phyloP scores from a whole-genome alignment of 345 rosid genomes.

The Boechera stricta region DNA sequence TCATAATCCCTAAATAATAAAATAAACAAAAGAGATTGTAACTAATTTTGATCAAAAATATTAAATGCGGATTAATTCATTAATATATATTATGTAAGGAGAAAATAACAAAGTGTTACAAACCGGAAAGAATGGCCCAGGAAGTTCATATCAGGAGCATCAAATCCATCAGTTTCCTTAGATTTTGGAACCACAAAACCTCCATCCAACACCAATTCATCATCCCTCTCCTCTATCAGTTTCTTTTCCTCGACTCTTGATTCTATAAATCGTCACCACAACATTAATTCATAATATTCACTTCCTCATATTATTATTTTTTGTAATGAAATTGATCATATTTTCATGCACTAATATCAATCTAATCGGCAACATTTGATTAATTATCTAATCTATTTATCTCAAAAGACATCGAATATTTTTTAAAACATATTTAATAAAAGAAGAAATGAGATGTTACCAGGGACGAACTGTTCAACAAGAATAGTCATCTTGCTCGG shows the following conservation, averaged over 20 bases:
- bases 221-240: constrained; percentile 27
- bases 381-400: not conserved
- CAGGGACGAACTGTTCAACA: constrained; percentile 53
- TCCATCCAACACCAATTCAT: constrained; percentile 60
- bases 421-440: not conserved
- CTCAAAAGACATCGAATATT: not conserved
- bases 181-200: constrained; percentile 46
- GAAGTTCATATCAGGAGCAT: constrained; percentile 49
- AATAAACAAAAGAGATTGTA: not conserved
- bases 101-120: too few species aligned
- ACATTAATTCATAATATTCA: not conserved
- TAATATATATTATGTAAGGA: too few species aligned
- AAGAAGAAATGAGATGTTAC: constrained; percentile 42
- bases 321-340: not conserved
- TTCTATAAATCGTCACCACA: constrained; percentile 32
- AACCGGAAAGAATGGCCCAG: constrained; percentile 53
- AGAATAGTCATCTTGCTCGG: constrained; percentile 64
- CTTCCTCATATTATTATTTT: not conserved
- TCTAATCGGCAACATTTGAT: not conserved
- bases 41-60: not conserved
- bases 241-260: constrained; percentile 49
- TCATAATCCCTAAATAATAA: constrained; percentile 46
- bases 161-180: constrained; percentile 42
- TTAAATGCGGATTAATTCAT: not conserved
- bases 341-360: constrained; percentile 1